phyloP scores from a whole-genome alignment of 2,329 filamentous ascomycete species.

The Calonectria leucothoes region DNA sequence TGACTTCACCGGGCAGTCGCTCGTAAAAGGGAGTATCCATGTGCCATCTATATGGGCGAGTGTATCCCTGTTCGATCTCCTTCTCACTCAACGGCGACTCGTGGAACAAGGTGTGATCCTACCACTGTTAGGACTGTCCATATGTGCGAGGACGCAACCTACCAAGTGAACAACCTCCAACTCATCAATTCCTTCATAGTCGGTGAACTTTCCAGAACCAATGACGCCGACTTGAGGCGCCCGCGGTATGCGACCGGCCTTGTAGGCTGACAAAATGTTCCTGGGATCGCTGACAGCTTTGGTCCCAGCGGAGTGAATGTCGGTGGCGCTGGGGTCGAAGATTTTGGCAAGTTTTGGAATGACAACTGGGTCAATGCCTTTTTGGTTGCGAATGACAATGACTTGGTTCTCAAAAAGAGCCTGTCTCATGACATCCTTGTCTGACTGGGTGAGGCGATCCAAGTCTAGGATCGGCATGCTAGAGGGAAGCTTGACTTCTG shows the following conservation, averaged over 20 bases:
- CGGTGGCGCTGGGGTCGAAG: constrained; percentile 1
- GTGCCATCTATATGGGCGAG: constrained; percentile 16
- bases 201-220: neutral
- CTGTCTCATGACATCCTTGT: neutral
- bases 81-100: neutral
- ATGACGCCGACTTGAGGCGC: constrained; percentile 12
- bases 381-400: constrained; percentile 15
- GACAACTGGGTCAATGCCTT: neutral
- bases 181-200: constrained; percentile 11
- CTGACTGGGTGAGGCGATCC: neutral
- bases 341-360: constrained; percentile 12
- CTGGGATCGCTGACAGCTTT: constrained; percentile 12
- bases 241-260: constrained; percentile 1
- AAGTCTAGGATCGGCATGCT: constrained; percentile 2
- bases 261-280: constrained; percentile 10
- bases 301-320: constrained; percentile 13
- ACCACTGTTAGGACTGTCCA: neutral
- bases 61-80: constrained; percentile 2
- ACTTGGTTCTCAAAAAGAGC: constrained; percentile 16
- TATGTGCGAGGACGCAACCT: neutral
- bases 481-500: neutral
- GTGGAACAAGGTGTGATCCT: constrained; percentile 19
- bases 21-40: constrained; percentile 20
- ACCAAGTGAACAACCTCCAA: constrained; percentile 10
- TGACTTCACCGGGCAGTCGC: constrained; percentile 9